A percentile compares a stretch with the other conserved stretches of the same genome.
phyloP scores from a whole-genome alignment of 2,329 filamentous ascomycete genomes.

The Pestalotiopsis sp. region DNA sequence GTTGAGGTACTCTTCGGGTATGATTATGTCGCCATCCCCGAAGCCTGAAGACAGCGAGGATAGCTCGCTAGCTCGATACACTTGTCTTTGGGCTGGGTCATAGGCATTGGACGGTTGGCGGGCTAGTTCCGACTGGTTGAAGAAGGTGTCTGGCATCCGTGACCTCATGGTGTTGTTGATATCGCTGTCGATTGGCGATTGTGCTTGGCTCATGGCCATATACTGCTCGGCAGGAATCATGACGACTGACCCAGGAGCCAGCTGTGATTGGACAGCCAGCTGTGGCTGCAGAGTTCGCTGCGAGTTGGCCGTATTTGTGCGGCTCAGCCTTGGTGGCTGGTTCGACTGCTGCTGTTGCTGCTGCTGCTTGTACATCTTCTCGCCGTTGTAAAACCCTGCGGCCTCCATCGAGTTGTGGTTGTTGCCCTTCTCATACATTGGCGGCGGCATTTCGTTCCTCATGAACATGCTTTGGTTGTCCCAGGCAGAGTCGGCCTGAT shows the following conservation, averaged over 20 bases:
- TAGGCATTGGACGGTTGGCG: slow-evolving; percentile 37
- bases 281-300: slow-evolving; percentile 18
- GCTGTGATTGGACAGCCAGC: slow-evolving; percentile 8
- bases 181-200: slow-evolving; percentile 2
- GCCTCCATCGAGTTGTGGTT: slow-evolving; percentile 22
- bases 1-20: slow-evolving; percentile 32
- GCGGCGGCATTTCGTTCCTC: slow-evolving; percentile 23
- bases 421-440: slow-evolving; percentile 23
- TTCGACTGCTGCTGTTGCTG: background rate
- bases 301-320: slow-evolving; percentile 18
- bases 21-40: slow-evolving; percentile 60
- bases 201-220: slow-evolving; percentile 9
- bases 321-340: slow-evolving; percentile 16
- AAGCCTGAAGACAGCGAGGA: slow-evolving; percentile 66
- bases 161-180: slow-evolving; percentile 26
- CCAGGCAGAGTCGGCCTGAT: slow-evolving; percentile 14
- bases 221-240: slow-evolving; percentile 16
- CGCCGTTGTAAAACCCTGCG: slow-evolving; percentile 22
- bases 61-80: slow-evolving; percentile 47
- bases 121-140: slow-evolving; percentile 38
- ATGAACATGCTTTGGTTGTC: slow-evolving; percentile 15
- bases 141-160: slow-evolving; percentile 36
- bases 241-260: slow-evolving; percentile 14
- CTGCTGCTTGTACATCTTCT: slow-evolving; percentile 19
- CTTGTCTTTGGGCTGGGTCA: slow-evolving; percentile 32